Conservation (phyloP, 164 flowering plant genomes). For the Vitis riparia region DNA sequence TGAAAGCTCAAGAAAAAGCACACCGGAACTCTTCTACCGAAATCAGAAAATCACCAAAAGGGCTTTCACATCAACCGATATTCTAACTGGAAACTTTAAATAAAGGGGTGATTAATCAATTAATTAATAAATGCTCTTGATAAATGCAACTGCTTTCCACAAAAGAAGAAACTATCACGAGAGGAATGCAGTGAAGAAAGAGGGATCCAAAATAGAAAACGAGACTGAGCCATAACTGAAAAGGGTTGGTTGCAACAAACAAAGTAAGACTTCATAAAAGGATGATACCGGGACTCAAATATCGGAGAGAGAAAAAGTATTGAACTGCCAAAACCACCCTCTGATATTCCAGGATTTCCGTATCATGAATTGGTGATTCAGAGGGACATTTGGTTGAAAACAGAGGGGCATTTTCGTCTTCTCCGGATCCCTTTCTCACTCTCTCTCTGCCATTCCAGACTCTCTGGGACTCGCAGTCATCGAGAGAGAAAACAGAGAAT, state of each 20-base stretch:
- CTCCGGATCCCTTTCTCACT: conserved; percentile 12
- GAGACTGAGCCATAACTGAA: conserved; percentile 1
- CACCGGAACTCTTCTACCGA: neutral
- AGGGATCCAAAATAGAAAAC: conserved; percentile 3
- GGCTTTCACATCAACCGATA: neutral
- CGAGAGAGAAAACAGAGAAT: conserved; percentile 9
- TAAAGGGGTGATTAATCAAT: neutral
- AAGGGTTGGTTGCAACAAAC: conserved; percentile 8
- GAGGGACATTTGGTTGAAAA: too few species aligned
- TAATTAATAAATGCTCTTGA: neutral
- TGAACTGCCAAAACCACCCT: neutral
- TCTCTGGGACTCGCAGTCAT: neutral
- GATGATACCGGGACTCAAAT: neutral
- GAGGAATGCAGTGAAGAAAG: neutral
- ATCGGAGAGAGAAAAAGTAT: neutral
- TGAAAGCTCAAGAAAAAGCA: too few species aligned
- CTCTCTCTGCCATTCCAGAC: conserved; percentile 8
- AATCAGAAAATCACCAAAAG: neutral
- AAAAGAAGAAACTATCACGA: neutral
- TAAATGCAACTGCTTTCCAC: neutral
- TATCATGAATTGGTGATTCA: too few species aligned
- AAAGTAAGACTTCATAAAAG: neutral
- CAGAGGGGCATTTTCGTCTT: conserved; percentile 12
- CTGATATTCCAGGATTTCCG: too few species aligned
- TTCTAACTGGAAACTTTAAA: neutral